Conservation (phyloP, 768 basidiomycete species). For the Sarcomyxa edulis region DNA sequence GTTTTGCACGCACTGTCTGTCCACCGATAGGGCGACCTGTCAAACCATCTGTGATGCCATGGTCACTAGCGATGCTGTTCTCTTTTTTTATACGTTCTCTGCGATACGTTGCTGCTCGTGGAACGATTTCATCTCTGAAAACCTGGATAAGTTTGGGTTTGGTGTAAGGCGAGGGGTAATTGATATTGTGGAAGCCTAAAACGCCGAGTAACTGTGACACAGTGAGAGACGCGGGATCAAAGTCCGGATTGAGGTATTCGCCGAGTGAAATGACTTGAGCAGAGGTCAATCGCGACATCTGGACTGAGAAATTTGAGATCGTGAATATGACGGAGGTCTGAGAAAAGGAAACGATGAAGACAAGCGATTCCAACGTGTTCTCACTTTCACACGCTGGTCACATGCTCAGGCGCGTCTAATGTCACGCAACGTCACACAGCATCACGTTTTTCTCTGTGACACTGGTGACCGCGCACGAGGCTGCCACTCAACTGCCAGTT, state of each 20-base stretch:
- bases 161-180: constrained; percentile 68
- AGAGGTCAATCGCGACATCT: constrained; percentile 77
- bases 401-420: constrained; percentile 1
- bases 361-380: too few species aligned
- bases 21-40: constrained; percentile 65
- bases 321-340: not conserved
- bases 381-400: constrained; percentile 6
- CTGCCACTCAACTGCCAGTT: too few species aligned
- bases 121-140: constrained; percentile 76
- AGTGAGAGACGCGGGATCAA: constrained; percentile 68
- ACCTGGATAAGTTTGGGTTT: constrained; percentile 72
- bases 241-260: constrained; percentile 76
- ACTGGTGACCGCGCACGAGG: too few species aligned
- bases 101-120: constrained; percentile 49
- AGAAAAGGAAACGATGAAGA: too few species aligned
- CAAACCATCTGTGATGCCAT: constrained; percentile 78
- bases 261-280: constrained; percentile 70
- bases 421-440: not conserved
- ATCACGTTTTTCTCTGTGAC: not conserved
- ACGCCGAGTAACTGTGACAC: constrained; percentile 79
- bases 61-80: constrained; percentile 72
- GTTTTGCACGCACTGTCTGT: constrained; percentile 31
- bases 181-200: constrained; percentile 70
- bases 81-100: constrained; percentile 60
- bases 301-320: constrained; percentile 6